phyloP scores from a whole-genome alignment of 495 filamentous ascomycete genomes.

The Astrothelium macrocarpum region DNA sequence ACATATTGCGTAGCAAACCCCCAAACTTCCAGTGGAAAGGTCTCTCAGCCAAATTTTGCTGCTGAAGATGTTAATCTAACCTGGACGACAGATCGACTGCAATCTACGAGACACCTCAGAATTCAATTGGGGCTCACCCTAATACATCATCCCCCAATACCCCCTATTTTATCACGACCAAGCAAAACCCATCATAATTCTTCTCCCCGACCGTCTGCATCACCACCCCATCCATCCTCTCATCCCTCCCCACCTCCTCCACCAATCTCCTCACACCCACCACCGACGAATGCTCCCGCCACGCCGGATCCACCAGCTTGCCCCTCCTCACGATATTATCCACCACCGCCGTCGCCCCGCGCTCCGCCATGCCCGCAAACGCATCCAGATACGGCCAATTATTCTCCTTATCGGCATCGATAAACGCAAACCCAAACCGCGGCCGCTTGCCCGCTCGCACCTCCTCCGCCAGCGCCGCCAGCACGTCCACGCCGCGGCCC shows the following conservation, averaged over 20 bases:
- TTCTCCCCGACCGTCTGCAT: constrained; percentile 46
- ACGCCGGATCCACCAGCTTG: constrained; percentile 20
- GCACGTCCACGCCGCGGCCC: constrained; percentile 27
- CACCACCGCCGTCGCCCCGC: constrained; percentile 26
- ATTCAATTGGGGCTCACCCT: no score
- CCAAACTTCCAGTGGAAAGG: no score
- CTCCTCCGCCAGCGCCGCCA: constrained; percentile 26
- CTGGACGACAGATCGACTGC: no score
- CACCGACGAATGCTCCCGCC: constrained; percentile 16
- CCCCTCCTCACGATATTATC: constrained; percentile 33
- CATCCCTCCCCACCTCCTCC: constrained; percentile 37
- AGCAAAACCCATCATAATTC: constrained; percentile 42
- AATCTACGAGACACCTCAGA: no score
- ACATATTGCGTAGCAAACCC: no score
- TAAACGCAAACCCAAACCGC: constrained; percentile 29
- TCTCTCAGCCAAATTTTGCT: no score
- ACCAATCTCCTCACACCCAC: constrained; percentile 26
- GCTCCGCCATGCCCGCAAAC: constrained; percentile 18
- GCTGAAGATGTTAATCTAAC: no score
- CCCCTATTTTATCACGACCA: constrained; percentile 22
- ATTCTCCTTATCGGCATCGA: constrained; percentile 35
- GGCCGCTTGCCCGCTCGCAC: constrained; percentile 25
- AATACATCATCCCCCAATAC: not conserved
- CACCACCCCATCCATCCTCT: constrained; percentile 38
- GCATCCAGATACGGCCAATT: constrained; percentile 30